These are phyloP conservation scores for Setomelanomma holmii DNA, from an alignment of 2,329 filamentous ascomycete genomes.

Conservation along the genomic window DNA sequence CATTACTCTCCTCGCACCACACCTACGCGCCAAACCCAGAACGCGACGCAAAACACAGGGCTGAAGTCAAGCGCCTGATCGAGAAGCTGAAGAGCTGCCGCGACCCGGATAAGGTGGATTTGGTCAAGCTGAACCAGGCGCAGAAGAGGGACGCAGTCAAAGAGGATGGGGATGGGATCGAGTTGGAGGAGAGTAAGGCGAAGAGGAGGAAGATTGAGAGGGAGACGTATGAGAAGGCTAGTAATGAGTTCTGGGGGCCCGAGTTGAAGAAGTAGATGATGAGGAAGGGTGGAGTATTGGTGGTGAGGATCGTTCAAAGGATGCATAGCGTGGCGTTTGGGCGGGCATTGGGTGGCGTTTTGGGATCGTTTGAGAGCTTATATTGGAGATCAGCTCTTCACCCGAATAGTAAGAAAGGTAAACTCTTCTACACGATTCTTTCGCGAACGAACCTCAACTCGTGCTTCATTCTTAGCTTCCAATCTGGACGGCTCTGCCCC, in stretches of 20 bases:
- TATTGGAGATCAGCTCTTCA: neutral
- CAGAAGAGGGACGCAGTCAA: slow-evolving; percentile 56
- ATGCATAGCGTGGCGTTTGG: slow-evolving; percentile 20
- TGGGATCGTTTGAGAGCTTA: neutral
- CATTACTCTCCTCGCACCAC: slow-evolving; percentile 45
- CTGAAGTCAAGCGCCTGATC: slow-evolving; percentile 58
- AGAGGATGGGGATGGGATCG: slow-evolving; percentile 24
- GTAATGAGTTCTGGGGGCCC: slow-evolving; percentile 56
- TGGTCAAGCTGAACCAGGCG: slow-evolving; percentile 72
- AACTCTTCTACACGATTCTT: too few species aligned
- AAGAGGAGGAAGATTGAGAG: slow-evolving; percentile 55
- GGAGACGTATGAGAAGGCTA: slow-evolving; percentile 53
- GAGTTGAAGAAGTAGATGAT: slow-evolving; percentile 29
- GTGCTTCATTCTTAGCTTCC: too few species aligned
- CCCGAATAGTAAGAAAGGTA: too few species aligned
- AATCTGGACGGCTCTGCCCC: too few species aligned
- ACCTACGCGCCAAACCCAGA: slow-evolving; percentile 33
- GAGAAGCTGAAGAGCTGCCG: slow-evolving; percentile 76
- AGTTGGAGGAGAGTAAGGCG: slow-evolving; percentile 51
- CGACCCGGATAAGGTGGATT: slow-evolving; percentile 75
- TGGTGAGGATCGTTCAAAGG: neutral
- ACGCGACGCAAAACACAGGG: slow-evolving; percentile 56
- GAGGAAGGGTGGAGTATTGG: slow-evolving; percentile 1
- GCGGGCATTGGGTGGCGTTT: neutral
- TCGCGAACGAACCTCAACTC: too few species aligned